Percentiles rank a stretch among this genome's conserved stretches.
Evolutionary conservation across 306 rosid species (phyloP).

Genomic region (Crataegus laevigata): DNA sequence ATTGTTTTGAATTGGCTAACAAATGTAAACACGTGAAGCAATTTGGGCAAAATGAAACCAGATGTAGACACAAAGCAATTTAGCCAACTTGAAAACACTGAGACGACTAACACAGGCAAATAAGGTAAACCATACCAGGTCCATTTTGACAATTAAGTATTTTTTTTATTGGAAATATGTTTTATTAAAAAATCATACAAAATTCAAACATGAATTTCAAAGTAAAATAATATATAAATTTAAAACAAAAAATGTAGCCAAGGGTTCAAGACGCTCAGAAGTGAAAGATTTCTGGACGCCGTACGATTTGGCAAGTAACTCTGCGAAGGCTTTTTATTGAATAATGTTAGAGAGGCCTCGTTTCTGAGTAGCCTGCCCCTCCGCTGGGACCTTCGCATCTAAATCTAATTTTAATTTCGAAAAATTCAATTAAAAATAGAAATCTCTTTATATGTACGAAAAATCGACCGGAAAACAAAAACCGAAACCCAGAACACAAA

Average conservation of each 20-base stretch:
- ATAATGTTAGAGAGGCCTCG: constrained; percentile 76
- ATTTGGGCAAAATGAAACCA: no score
- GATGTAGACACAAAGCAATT: no score
- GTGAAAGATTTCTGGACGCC: constrained; percentile 32
- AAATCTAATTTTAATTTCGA: not conserved
- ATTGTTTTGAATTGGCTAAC: no score
- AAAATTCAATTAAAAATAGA: no score
- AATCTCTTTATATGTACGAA: constrained; percentile 22
- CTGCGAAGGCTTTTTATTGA: constrained; percentile 41
- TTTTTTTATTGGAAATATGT: no score
- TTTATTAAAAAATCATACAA: no score
- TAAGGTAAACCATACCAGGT: no score
- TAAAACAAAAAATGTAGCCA: constrained; percentile 18
- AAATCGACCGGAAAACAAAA: not conserved
- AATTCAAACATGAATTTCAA: no score
- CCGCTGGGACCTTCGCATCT: constrained; percentile 87
- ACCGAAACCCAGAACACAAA: constrained; percentile 21
- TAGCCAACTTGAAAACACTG: no score
- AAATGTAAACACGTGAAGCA: rapidly evolving
- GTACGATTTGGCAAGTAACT: constrained; percentile 62
- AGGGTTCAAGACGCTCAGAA: constrained; percentile 36
- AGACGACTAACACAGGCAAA: no score
- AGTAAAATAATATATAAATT: no score
- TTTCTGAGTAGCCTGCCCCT: constrained; percentile 40
- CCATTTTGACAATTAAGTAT: no score